A percentile compares a stretch with the other conserved stretches of the same genome.
phyloP scores from a whole-genome alignment of 2,329 filamentous ascomycete genomes.

The Fusarium palustre region DNA sequence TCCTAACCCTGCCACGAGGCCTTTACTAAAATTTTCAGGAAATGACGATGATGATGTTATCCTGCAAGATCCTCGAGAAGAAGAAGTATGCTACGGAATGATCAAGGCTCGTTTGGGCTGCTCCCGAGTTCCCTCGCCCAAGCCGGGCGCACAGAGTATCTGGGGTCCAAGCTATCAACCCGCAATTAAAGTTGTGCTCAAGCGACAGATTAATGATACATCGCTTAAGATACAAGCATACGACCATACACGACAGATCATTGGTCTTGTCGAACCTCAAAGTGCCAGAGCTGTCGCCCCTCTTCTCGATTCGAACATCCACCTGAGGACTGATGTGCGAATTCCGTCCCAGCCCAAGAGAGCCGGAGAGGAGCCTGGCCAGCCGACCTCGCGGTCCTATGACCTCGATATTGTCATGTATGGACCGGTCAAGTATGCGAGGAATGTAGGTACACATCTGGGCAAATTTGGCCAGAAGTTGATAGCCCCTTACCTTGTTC shows the following conservation, averaged over 20 bases:
- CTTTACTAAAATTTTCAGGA: constrained; percentile 36
- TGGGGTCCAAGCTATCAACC: constrained; percentile 74
- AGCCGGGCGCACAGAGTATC: constrained; percentile 69
- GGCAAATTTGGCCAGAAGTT: constrained; percentile 74
- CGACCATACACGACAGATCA: constrained; percentile 76
- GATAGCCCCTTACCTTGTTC: constrained; percentile 71
- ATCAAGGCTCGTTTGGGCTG: constrained; percentile 77
- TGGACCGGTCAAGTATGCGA: constrained; percentile 74
- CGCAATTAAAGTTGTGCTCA: constrained; percentile 77
- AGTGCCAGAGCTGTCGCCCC: constrained; percentile 76
- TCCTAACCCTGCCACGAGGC: constrained; percentile 28
- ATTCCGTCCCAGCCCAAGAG: constrained; percentile 75
- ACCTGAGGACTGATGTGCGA: constrained; percentile 77
- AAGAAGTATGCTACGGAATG: constrained; percentile 85
- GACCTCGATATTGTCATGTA: constrained; percentile 82
- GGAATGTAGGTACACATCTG: constrained; percentile 75
- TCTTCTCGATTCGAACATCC: constrained; percentile 75
- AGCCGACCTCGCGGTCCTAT: constrained; percentile 69
- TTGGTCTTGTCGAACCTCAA: constrained; percentile 79
- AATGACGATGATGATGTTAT: constrained; percentile 68
- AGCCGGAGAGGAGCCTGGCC: constrained; percentile 72
- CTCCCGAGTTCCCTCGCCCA: constrained; percentile 75
- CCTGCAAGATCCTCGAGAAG: constrained; percentile 69
- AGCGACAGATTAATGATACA: constrained; percentile 66
- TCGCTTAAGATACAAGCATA: constrained; percentile 75